A percentile compares a stretch with the other conserved stretches of the same genome.
Evolutionary conservation across 805 yeast genomes (phyloP).

Genomic region (Candida takata): DNA sequence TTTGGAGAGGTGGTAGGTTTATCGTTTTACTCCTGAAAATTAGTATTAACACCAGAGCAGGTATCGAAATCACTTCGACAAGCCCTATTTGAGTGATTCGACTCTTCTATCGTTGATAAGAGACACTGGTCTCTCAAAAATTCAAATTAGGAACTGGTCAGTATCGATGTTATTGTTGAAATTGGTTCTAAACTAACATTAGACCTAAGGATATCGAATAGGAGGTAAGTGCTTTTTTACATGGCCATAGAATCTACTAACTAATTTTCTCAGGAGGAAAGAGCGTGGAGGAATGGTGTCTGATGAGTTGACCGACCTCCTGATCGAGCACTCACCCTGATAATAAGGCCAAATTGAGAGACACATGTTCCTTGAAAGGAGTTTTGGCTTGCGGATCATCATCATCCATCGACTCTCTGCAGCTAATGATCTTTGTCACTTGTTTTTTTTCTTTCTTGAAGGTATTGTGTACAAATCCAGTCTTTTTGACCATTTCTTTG

Average conservation of each 20-base stretch:
- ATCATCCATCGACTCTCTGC: too few relatives aligned
- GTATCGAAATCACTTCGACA: neutral
- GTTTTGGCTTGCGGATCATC: too few relatives aligned
- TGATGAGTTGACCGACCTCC: neutral
- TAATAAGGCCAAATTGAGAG: too few relatives aligned
- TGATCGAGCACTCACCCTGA: neutral
- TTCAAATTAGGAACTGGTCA: slow-evolving; percentile 1
- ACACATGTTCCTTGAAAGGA: too few relatives aligned
- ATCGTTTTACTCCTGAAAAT: too few relatives aligned
- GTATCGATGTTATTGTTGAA: too few relatives aligned
- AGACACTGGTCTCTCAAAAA: neutral
- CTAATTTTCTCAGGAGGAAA: neutral
- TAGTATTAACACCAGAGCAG: neutral
- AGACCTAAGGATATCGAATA: neutral
- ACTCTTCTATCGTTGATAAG: neutral
- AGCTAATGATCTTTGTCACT: too few relatives aligned
- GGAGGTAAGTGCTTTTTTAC: neutral
- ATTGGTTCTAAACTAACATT: too few relatives aligned
- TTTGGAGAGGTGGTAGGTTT: slow-evolving; percentile 1
- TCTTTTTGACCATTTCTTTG: too few relatives aligned
- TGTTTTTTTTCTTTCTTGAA: too few relatives aligned
- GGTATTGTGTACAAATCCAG: too few relatives aligned
- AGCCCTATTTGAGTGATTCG: neutral
- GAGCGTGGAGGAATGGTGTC: neutral
- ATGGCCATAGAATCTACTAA: neutral